Evolutionary conservation across 2,329 filamentous ascomycete genomes (phyloP).

Genomic region (Thelonectria blattea): DNA sequence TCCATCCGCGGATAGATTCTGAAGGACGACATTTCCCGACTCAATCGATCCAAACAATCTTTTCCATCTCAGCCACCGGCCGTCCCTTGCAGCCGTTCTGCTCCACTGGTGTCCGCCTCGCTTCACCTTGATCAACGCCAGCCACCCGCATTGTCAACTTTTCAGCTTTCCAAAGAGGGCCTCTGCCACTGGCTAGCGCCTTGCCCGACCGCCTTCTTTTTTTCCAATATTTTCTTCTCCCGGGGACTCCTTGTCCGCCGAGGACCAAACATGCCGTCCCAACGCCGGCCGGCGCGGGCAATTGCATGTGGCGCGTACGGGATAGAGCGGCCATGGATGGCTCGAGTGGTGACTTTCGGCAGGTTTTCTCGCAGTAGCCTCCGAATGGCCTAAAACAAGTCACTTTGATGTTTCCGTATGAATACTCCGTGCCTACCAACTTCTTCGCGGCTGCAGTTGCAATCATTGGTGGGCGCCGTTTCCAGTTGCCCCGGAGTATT

Average conservation of each 20-base stretch:
- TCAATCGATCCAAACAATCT: too few species aligned
- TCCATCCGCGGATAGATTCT: background rate
- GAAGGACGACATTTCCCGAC: too few species aligned
- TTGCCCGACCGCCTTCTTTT: slow-evolving; percentile 25
- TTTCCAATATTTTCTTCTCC: background rate
- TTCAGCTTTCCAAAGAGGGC: slow-evolving; percentile 1
- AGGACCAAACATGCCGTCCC: background rate
- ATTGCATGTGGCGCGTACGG: background rate
- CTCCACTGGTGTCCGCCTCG: slow-evolving; percentile 20
- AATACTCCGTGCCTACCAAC: too few species aligned
- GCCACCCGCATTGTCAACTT: slow-evolving; percentile 20
- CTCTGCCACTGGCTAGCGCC: slow-evolving; percentile 1
- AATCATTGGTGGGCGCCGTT: slow-evolving; percentile 11
- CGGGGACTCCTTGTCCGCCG: slow-evolving; percentile 7
- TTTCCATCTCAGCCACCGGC: slow-evolving; percentile 6
- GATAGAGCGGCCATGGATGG: too few species aligned
- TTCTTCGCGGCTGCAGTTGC: slow-evolving; percentile 1
- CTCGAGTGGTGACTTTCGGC: too few species aligned
- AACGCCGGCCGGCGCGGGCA: background rate
- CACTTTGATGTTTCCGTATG: too few species aligned
- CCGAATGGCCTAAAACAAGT: too few species aligned
- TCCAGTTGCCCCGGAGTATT: slow-evolving; percentile 11
- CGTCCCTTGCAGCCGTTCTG: slow-evolving; percentile 25
- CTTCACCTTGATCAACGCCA: slow-evolving; percentile 13
- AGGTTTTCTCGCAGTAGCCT: too few species aligned